These are phyloP conservation scores for Marvania coccoides DNA, from an alignment of 139 green algal genomes.

Conservation along the genomic window DNA sequence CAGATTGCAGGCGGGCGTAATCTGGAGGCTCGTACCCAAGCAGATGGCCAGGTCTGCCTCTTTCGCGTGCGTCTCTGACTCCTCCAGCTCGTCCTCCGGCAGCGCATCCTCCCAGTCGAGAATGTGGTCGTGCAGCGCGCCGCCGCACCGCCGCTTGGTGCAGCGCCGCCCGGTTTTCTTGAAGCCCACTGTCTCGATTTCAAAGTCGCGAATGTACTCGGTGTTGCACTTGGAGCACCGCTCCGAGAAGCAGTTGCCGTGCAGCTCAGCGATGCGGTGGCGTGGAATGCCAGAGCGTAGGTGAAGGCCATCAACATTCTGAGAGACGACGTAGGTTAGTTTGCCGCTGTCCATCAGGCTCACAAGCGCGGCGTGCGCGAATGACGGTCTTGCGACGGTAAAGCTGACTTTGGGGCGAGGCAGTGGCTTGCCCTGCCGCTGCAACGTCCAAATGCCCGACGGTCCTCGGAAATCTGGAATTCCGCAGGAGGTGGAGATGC, in stretches of 20 bases:
- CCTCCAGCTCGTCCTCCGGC: constrained; percentile 73
- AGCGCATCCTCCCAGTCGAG: constrained; percentile 87
- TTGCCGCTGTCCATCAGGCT: constrained; percentile 42
- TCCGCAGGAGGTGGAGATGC: constrained; percentile 82
- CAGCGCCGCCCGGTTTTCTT: constrained; percentile 73
- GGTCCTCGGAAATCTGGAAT: constrained; percentile 88
- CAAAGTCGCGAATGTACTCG: constrained; percentile 87
- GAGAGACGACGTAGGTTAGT: constrained; percentile 48
- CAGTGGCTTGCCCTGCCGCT: constrained; percentile 45
- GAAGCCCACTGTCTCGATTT: constrained; percentile 88
- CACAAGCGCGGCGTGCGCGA: constrained; percentile 71
- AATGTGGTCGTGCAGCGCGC: constrained; percentile 62
- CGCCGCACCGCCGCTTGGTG: constrained; percentile 38
- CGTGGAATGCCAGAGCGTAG: constrained; percentile 66
- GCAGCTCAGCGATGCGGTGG: constrained; percentile 78
- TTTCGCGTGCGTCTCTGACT: constrained; percentile 48
- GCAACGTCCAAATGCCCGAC: constrained; percentile 88
- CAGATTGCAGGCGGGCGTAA: constrained; percentile 77
- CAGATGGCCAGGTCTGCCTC: constrained; percentile 66
- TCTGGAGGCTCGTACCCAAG: constrained; percentile 87
- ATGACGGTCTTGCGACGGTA: constrained; percentile 59
- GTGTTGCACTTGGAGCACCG: constrained; percentile 41
- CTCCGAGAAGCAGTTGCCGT: constrained; percentile 95
- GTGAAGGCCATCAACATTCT: constrained; percentile 92
- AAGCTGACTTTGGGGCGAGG: constrained; percentile 61